phyloP scores from a whole-genome alignment of 1,284 basidiomycete species.

The Cutaneotrichosporon cutaneum region DNA sequence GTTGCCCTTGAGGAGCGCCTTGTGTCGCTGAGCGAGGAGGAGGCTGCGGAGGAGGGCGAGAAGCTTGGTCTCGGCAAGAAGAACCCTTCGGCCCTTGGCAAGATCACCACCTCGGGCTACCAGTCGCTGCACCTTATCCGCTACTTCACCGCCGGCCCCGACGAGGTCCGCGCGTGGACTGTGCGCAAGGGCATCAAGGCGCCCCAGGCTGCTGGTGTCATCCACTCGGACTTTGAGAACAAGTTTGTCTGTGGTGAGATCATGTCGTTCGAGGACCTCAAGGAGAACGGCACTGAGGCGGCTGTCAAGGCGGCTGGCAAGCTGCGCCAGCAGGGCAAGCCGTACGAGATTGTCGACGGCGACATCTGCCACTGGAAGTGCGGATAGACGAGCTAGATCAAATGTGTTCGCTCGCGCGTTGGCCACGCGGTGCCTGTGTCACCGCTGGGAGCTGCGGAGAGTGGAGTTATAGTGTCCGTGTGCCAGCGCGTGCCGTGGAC shows the following conservation, averaged over 20 bases:
- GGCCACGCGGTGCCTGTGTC: neutral
- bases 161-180: constrained; percentile 98
- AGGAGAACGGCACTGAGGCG: constrained; percentile 84
- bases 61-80: constrained; percentile 49
- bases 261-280: constrained; percentile 87
- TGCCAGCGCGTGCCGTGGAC: constrained; percentile 7
- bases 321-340: constrained; percentile 93
- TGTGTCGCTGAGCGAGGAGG: constrained; percentile 62
- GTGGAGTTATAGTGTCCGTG: constrained; percentile 9
- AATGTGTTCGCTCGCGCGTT: constrained; percentile 16
- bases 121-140: constrained; percentile 84
- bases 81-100: constrained; percentile 67
- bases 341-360: constrained; percentile 60
- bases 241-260: constrained; percentile 99
- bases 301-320: constrained; percentile 95
- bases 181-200: constrained; percentile 92
- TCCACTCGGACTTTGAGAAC: constrained; percentile 70
- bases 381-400: constrained; percentile 18
- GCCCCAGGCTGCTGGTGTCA: constrained; percentile 96
- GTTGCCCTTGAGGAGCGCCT: constrained; percentile 94
- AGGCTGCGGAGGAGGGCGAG: constrained; percentile 75
- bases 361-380: constrained; percentile 54
- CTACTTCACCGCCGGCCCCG: constrained; percentile 95
- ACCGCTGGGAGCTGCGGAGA: neutral
- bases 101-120: constrained; percentile 92